These are phyloP conservation scores for Amauroascus verrucosus DNA, from an alignment of 2,329 filamentous ascomycete species.

Conservation along the genomic window DNA sequence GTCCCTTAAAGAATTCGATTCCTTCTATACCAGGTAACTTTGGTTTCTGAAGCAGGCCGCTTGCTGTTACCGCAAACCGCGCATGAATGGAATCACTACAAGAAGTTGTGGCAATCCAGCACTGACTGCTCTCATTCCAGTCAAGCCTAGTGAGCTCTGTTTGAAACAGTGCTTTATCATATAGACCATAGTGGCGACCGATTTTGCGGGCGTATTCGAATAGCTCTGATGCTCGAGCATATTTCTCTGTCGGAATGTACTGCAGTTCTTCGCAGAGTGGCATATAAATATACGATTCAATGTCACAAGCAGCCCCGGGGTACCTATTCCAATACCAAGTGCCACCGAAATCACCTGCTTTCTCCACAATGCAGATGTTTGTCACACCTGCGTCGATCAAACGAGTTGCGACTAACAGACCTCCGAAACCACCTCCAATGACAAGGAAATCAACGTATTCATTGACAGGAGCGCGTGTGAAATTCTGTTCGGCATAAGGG, in stretches of 20 bases:
- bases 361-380: conserved; percentile 32
- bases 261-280: conserved; percentile 51
- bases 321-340: conserved; percentile 43
- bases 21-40: conserved; percentile 39
- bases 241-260: conserved; percentile 47
- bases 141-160: conserved; percentile 33
- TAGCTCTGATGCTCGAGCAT: conserved; percentile 39
- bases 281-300: conserved; percentile 51
- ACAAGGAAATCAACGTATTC: not conserved
- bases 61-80: conserved; percentile 33
- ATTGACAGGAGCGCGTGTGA: not conserved
- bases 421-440: not conserved
- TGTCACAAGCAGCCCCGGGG: conserved; percentile 45
- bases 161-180: conserved; percentile 39
- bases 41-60: conserved; percentile 35
- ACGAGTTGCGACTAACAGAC: not conserved
- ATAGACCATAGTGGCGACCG: conserved; percentile 37
- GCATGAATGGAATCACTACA: conserved; percentile 23
- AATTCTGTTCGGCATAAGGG: not conserved
- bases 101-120: conserved; percentile 25
- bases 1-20: conserved; percentile 30
- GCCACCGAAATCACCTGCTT: conserved; percentile 39
- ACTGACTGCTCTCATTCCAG: conserved; percentile 39
- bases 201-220: conserved; percentile 39
- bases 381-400: not conserved